Evolutionary conservation across 352 stramenopile genomes (phyloP), one percentile per base, ranked within the genome.

Genomic region (Phytophthora pseudosyringae): DNA sequence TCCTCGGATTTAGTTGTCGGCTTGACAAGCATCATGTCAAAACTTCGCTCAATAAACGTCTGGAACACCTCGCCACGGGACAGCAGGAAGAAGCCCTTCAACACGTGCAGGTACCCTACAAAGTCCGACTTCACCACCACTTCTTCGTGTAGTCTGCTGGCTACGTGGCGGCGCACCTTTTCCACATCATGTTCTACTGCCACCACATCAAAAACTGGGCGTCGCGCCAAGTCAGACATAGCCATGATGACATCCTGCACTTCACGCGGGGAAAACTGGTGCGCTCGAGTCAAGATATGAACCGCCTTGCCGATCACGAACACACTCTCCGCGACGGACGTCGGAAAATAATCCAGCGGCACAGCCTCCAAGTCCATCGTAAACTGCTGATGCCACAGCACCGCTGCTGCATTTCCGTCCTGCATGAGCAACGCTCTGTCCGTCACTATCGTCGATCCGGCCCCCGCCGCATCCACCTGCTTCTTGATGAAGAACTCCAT

Each of bases 401-500:
- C 44, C 25, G 59, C 67, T 12, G 15, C 50, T 0, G 32, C 55
- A 58, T 49, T 57, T 11, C 47, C 32, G 33, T 64, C 43, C 35
- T 47, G 7, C 3, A 10, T 13, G 11, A 7, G 29, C 36, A 25
- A 8, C 18, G 15, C 5, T 1, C 69, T 21, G 21, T 21, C 21
- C 21, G 21, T 21, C 21, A 21, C 21, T 2, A 21, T 12, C 28
- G 28, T 47, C 46, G 10, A 29, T 45, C 16, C 16, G 18, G 9
- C 26, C 35, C 28, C 16, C 15, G 12, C 25, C 18, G 10, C 41
- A 31, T 45, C 29, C 32, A 45, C 40, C 8, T 38, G 29, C 15
- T 73, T 76, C 61, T 81, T 74, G 44, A 95, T 72, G 68, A 95
- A 93, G 73, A 95, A 95, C 50, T 95, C 86, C 25, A 66, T 54